Evolutionary conservation across 208 protist genomes (phyloP), one percentile per base, ranked within the genome.

Genomic region (Leptomonas seymouri): DNA sequence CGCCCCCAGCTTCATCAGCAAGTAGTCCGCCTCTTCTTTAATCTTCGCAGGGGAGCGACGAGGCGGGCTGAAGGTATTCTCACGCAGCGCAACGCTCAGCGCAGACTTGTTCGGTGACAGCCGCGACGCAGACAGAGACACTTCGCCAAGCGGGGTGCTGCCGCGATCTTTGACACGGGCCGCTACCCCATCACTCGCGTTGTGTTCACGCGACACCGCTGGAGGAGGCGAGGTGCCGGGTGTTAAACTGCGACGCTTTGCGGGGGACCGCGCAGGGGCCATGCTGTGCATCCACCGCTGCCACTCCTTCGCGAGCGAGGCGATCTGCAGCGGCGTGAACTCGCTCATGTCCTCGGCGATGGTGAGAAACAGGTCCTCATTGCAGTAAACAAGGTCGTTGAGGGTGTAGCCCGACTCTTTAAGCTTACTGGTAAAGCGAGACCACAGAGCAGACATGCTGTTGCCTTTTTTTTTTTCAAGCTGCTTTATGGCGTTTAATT

Each of bases 341-440:
- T 68, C 66, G 56, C 76, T 76, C 63, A 90, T 61, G 63, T 93
- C 82, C 57, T 85, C 75, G 0, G 69, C 84, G 58, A 90, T 80
- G 44, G 81, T 71, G 49, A 81, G 66, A 60, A 93, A 90, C n/a
- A 87, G 74, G 54, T 80, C 77, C 14, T 90, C 84, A 51, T 72
- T 86, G 83, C 83, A 89, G 65, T 78, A 79, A 2, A 64, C 51
- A 14, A 93, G 67, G 61, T 93, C 87, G 36, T 80, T 78, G 3
- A 84, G 57, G 16, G 81, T 85, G 72, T 90, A 93, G 59, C 87
- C 87, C 31, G 82, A 68, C 23, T 73, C 56, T 41, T 63, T 77
- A 31, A 93, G 74, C 76, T 77, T 76, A 14, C 76, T 73, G 3
- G 66, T 72, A 66, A 93, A 93, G 25, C 71, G 46, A 3, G 55